Conservation (phyloP, 2,329 filamentous ascomycete species). For the Talaromyces albobiverticillius region DNA sequence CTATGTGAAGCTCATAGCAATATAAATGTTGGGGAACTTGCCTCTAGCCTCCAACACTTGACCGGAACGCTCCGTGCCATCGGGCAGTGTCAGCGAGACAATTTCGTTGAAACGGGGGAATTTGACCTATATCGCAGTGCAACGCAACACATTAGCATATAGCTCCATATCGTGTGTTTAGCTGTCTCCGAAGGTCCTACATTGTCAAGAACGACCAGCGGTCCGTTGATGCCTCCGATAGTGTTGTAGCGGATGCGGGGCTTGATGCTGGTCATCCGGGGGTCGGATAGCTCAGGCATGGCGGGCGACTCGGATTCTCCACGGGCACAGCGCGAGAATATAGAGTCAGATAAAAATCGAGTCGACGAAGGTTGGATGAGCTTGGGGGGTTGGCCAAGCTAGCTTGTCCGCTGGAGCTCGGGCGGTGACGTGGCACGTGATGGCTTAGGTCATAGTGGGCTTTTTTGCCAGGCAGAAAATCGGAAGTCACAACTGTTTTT, state of each 20-base stretch:
- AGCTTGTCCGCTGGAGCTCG: background rate
- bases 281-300: constrained; percentile 44
- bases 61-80: constrained; percentile 89
- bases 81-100: constrained; percentile 88
- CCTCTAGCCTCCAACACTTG: constrained; percentile 92
- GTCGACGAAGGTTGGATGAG: background rate
- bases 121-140: constrained; percentile 65
- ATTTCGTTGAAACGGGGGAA: constrained; percentile 97
- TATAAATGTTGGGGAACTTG: background rate
- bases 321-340: background rate
- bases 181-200: constrained; percentile 51
- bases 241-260: constrained; percentile 93
- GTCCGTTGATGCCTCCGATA: constrained; percentile 95
- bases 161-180: background rate
- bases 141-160: constrained; percentile 1
- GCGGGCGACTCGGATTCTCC: constrained; percentile 14
- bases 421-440: background rate
- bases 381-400: background rate
- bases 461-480: background rate
- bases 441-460: background rate
- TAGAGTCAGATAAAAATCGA: background rate
- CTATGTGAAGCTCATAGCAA: background rate
- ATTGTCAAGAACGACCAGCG: constrained; percentile 95
- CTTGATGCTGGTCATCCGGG: constrained; percentile 55
- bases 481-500: background rate